Conservation (phyloP, 2,329 filamentous ascomycete species). For the Fusarium redolens region DNA sequence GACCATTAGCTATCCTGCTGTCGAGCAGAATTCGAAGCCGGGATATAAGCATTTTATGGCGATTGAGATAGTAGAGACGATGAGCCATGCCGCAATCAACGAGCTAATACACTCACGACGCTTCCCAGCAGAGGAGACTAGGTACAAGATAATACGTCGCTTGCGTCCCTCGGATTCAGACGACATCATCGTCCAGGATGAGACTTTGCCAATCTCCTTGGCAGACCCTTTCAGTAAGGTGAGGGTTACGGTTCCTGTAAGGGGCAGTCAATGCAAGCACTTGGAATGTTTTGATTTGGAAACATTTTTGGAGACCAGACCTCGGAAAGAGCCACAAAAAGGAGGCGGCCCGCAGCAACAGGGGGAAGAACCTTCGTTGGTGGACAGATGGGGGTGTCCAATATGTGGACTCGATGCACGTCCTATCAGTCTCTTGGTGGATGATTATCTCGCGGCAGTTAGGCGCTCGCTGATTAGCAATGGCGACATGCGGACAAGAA, state of each 20-base stretch:
- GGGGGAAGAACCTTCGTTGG: constrained; percentile 61
- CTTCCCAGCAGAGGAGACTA: constrained; percentile 60
- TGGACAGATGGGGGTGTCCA: constrained; percentile 88
- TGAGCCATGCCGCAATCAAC: constrained; percentile 58
- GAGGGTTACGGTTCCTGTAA: constrained; percentile 78
- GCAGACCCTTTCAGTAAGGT: constrained; percentile 73
- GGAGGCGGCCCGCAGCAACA: constrained; percentile 10
- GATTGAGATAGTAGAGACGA: constrained; percentile 75
- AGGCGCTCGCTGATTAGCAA: constrained; percentile 59
- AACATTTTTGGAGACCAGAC: constrained; percentile 79
- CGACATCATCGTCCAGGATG: constrained; percentile 69
- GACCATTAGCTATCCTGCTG: constrained; percentile 58
- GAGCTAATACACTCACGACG: constrained; percentile 52
- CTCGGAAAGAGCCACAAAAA: constrained; percentile 53
- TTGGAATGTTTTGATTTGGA: constrained; percentile 91
- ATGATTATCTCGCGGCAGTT: constrained; percentile 78
- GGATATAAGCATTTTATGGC: constrained; percentile 66
- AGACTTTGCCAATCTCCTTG: constrained; percentile 68
- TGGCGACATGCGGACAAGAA: constrained; percentile 43
- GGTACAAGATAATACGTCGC: constrained; percentile 66
- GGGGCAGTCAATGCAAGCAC: constrained; percentile 77
- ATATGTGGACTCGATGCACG: constrained; percentile 83
- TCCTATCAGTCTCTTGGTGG: constrained; percentile 75
- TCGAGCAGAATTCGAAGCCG: constrained; percentile 42
- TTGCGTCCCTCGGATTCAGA: constrained; percentile 59